Conservation (phyloP, 805 yeast genomes). For the Brettanomyces bruxellensis region DNA sequence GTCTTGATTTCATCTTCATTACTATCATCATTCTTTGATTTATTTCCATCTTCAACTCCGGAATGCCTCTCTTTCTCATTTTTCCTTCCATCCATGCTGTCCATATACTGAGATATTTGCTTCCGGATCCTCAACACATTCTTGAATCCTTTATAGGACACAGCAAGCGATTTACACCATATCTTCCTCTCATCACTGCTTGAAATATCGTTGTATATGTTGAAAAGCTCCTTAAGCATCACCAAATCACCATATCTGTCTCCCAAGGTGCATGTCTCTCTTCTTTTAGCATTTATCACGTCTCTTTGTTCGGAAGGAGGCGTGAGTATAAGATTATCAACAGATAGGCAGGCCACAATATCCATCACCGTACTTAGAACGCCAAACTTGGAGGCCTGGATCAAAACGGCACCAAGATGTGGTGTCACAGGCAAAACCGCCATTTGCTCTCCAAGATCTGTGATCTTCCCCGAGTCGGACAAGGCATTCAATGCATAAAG, state of each 20-base stretch:
- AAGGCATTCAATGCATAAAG: slow-evolving; percentile 74
- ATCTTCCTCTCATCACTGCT: slow-evolving; percentile 48
- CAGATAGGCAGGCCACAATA: slow-evolving; percentile 86
- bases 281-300: slow-evolving; percentile 69
- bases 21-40: slow-evolving; percentile 7
- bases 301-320: slow-evolving; percentile 78
- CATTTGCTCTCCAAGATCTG: slow-evolving; percentile 76
- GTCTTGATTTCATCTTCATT: slow-evolving; percentile 8
- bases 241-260: slow-evolving; percentile 71
- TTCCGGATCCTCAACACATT: slow-evolving; percentile 67
- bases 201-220: slow-evolving; percentile 38
- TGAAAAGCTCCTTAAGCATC: slow-evolving; percentile 70
- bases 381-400: slow-evolving; percentile 50
- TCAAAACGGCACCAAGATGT: slow-evolving; percentile 75
- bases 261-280: slow-evolving; percentile 65
- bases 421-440: slow-evolving; percentile 90
- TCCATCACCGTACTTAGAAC: slow-evolving; percentile 64
- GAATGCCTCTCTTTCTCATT: slow-evolving; percentile 11
- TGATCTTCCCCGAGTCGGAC: slow-evolving; percentile 66
- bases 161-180: slow-evolving; percentile 77
- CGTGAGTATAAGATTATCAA: slow-evolving; percentile 75
- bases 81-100: slow-evolving; percentile 24
- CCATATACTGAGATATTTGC: slow-evolving; percentile 68
- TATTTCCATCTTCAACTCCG: slow-evolving; percentile 15
- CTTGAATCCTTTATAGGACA: slow-evolving; percentile 71